Percentiles rank a stretch among this genome's conserved stretches.
Evolutionary conservation across 805 yeast species (phyloP).

Genomic region (Sugiyamaella chiloensis): DNA sequence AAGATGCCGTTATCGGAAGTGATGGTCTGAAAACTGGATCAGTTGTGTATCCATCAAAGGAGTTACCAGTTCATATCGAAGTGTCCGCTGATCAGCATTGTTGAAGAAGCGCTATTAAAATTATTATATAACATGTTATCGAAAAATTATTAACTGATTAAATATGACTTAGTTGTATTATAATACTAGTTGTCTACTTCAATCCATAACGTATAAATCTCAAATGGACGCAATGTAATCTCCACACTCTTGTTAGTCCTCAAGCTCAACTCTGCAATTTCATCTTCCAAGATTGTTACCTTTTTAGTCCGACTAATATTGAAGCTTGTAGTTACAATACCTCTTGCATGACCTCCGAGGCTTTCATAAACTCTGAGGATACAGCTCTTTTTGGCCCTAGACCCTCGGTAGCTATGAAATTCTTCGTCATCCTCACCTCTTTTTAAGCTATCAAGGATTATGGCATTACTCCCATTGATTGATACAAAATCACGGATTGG

Average conservation of each 20-base stretch:
- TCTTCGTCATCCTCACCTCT: slow-evolving; percentile 79
- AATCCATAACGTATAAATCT: neutral
- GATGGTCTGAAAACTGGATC: neutral
- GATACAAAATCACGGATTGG: slow-evolving; percentile 28
- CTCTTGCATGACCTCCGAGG: slow-evolving; percentile 65
- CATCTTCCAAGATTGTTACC: neutral
- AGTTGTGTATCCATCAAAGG: neutral
- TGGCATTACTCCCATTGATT: slow-evolving; percentile 49
- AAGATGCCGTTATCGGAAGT: neutral
- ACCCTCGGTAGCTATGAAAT: slow-evolving; percentile 34
- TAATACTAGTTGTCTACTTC: too few relatives aligned
- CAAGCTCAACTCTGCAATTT: neutral
- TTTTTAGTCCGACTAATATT: neutral
- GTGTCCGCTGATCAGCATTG: neutral
- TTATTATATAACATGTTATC: too few relatives aligned
- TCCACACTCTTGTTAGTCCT: neutral
- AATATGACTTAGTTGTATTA: too few relatives aligned
- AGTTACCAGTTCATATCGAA: neutral
- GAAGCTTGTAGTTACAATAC: neutral
- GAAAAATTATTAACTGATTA: too few relatives aligned
- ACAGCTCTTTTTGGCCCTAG: slow-evolving; percentile 44
- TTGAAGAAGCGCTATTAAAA: too few relatives aligned
- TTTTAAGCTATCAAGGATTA: slow-evolving; percentile 72
- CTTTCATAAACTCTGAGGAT: slow-evolving; percentile 78
- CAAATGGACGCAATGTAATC: neutral